Conservation (phyloP, 1,284 basidiomycete species). For the Puccinia horiana region DNA sequence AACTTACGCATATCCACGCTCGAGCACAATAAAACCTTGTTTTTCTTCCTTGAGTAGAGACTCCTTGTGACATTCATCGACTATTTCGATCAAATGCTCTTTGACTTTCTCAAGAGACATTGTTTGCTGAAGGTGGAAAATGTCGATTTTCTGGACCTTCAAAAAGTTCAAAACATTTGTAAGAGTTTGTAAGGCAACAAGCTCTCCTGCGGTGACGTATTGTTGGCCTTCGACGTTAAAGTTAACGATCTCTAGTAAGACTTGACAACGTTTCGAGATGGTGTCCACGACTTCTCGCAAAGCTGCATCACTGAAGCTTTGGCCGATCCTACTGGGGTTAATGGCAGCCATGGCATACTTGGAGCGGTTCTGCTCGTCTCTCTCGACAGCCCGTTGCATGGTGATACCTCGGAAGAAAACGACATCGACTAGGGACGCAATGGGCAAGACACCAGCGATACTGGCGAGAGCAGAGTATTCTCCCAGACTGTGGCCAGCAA, state of each 20-base stretch:
- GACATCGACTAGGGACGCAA: slow-evolving; percentile 93
- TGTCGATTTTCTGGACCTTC: slow-evolving; percentile 94
- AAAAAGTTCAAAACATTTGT: slow-evolving; percentile 95
- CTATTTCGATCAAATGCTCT: slow-evolving; percentile 86
- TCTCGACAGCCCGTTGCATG: slow-evolving; percentile 97
- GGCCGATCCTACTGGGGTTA: slow-evolving; percentile 91
- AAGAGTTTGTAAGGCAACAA: slow-evolving; percentile 86
- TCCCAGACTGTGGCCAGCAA: slow-evolving; percentile 95
- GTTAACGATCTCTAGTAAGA: slow-evolving; percentile 93
- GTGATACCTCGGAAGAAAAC: slow-evolving; percentile 99
- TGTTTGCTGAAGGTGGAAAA: slow-evolving; percentile 80
- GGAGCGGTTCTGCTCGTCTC: slow-evolving; percentile 84
- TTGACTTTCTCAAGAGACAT: slow-evolving; percentile 84
- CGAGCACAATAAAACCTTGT: slow-evolving; percentile 82
- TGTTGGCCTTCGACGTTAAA: slow-evolving; percentile 77
- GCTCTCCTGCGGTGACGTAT: slow-evolving; percentile 87
- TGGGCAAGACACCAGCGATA: slow-evolving; percentile 90
- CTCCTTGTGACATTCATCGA: slow-evolving; percentile 75
- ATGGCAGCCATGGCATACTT: slow-evolving; percentile 99
- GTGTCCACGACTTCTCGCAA: slow-evolving; percentile 91
- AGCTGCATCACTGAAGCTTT: slow-evolving; percentile 81
- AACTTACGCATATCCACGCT: slow-evolving; percentile 76
- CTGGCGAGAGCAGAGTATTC: slow-evolving; percentile 98
- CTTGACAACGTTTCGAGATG: slow-evolving; percentile 74
- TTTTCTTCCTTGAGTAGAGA: slow-evolving; percentile 75